Evolutionary conservation across 2,329 filamentous ascomycete genomes (phyloP), one percentile per base, ranked within the genome.

Genomic region (Fusarium sp.): DNA sequence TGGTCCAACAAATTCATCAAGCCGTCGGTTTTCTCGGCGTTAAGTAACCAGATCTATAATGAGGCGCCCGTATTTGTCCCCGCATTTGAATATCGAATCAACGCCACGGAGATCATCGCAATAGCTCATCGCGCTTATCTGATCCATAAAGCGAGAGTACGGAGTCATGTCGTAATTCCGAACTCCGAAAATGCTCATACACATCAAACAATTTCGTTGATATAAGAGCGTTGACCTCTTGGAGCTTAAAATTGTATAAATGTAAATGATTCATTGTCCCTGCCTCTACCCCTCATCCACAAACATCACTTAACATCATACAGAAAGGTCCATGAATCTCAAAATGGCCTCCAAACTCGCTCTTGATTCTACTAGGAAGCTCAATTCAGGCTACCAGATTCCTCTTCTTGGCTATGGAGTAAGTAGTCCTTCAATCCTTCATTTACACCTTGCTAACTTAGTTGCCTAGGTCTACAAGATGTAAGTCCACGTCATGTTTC

Each of bases 371-470:
- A 83, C 81, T 18, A 71, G 84, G 74, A 88, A 87, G 81, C 83
- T 89, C 61, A 85, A 84, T 74, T 89, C 85, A 76, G 87, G 87
- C 72, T 82, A 86, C 67, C 82, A 85, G 56, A 82, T 89, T 5
- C 87, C 87, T 2, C 79, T 80, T 12, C 78, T 89, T 23, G 87
- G 87, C 48, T 89, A 85, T 66, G 87, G 87, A 55, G 87, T 88
- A 81, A 73, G 86, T 80, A 18, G 14, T 26, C 30, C 17, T 27
- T 33, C 23, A 46, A 20, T 50, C 42, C 52, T 40, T 38, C 32
- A 15, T 41, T 14, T 27, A 42, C 14, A 6, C 20, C 23, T n/a
- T 42, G 38, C 65, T 76, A 58, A 72, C 61, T 35, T 20, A 57
- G 26, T 15, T 32, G 7, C 41, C 5, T 70, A 88, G 86, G 83